phyloP scores from a whole-genome alignment of 2,329 filamentous ascomycete genomes.

The Diaporthe citrichinensis region DNA sequence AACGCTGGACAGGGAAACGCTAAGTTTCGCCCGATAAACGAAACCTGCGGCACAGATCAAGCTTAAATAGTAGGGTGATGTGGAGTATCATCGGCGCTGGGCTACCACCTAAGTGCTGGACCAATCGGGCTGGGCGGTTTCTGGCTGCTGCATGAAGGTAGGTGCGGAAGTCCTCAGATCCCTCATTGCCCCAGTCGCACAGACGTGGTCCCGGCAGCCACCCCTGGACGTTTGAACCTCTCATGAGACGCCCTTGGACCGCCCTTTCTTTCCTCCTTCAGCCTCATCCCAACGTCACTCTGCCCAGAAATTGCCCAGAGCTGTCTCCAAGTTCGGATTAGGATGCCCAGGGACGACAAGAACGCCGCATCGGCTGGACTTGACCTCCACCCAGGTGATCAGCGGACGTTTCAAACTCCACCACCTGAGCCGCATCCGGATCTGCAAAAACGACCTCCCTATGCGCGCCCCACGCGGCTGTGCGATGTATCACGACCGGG shows the following conservation, averaged over 20 bases:
- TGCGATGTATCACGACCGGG: constrained; percentile 22
- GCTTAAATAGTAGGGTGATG: neutral
- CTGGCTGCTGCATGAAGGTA: neutral
- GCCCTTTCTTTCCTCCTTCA: constrained; percentile 4
- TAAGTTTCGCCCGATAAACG: constrained; percentile 37
- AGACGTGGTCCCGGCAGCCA: neutral
- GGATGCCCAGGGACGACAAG: constrained; percentile 24
- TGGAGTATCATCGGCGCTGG: neutral
- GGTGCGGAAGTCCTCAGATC: constrained; percentile 7
- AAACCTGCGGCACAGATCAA: constrained; percentile 24
- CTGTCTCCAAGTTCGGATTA: constrained; percentile 15
- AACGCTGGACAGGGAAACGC: neutral
- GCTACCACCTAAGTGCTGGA: neutral
- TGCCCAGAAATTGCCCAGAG: constrained; percentile 30
- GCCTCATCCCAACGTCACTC: constrained; percentile 3
- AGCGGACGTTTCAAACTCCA: constrained; percentile 20
- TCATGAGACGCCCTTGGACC: constrained; percentile 16
- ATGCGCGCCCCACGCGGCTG: constrained; percentile 18
- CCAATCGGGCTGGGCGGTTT: constrained; percentile 29
- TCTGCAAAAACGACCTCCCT: neutral
- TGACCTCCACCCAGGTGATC: constrained; percentile 10
- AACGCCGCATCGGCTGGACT: constrained; percentile 26
- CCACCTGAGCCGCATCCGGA: constrained; percentile 10
- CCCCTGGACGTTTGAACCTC: constrained; percentile 23
- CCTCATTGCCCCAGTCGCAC: neutral